These are phyloP conservation scores for Crithidia fasciculata DNA, from an alignment of 208 protist genomes.

Conservation along the genomic window DNA sequence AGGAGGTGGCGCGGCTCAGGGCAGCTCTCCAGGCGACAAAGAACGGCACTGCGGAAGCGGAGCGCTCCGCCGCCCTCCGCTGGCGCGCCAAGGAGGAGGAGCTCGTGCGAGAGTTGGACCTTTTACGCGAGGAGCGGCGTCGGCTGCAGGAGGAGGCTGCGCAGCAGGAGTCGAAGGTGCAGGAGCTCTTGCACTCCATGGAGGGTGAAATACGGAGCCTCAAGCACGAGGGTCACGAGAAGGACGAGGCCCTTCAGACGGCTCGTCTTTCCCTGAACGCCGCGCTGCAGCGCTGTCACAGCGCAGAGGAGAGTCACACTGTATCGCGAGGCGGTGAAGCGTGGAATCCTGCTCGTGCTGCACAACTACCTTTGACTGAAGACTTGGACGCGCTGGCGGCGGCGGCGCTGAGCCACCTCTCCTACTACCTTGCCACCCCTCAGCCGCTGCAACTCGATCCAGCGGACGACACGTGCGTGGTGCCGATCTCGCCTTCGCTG, in stretches of 20 bases:
- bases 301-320: not conserved
- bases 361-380: not conserved
- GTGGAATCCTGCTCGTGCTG: not conserved
- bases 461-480: slow-evolving; percentile 67
- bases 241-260: slow-evolving; percentile 21
- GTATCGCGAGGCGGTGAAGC: not conserved
- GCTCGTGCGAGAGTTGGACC: slow-evolving; percentile 60
- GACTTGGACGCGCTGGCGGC: slow-evolving; percentile 34
- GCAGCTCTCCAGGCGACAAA: slow-evolving; percentile 34
- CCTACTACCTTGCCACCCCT: slow-evolving; percentile 27
- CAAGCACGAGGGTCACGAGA: slow-evolving; percentile 19
- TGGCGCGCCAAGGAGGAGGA: slow-evolving; percentile 68
- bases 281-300: not conserved
- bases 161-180: slow-evolving; percentile 39
- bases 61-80: slow-evolving; percentile 29
- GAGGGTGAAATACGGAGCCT: slow-evolving; percentile 37
- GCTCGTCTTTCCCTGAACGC: slow-evolving; percentile 14
- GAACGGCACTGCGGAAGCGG: slow-evolving; percentile 18
- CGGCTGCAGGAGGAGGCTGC: slow-evolving; percentile 30
- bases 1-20: slow-evolving; percentile 65
- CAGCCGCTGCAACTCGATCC: slow-evolving; percentile 49
- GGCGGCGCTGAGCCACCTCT: slow-evolving; percentile 32
- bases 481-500: slow-evolving; percentile 40
- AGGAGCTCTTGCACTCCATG: slow-evolving; percentile 39
- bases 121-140: slow-evolving; percentile 58